phyloP scores from a whole-genome alignment of 208 protist species.

The Leishmania gerbilli region DNA sequence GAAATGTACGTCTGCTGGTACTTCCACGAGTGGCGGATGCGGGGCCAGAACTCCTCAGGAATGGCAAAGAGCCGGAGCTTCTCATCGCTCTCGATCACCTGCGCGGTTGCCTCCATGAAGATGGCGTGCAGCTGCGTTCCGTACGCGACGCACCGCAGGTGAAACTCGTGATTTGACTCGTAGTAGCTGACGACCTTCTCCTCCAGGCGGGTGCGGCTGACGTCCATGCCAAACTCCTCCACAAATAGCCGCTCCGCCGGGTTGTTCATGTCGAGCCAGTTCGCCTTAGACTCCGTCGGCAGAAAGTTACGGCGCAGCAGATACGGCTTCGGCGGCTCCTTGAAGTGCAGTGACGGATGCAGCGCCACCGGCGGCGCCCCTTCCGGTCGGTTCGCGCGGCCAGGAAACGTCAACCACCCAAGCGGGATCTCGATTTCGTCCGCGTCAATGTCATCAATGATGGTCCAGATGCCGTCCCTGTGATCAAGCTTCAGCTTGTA shows the following conservation, averaged over 20 bases:
- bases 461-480: constrained; percentile 57
- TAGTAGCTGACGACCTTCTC: constrained; percentile 83
- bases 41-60: constrained; percentile 84
- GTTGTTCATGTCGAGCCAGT: constrained; percentile 84
- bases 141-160: constrained; percentile 60
- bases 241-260: constrained; percentile 78
- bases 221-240: constrained; percentile 80
- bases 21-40: constrained; percentile 79
- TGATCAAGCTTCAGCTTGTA: constrained; percentile 60
- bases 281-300: constrained; percentile 40
- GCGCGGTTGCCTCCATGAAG: constrained; percentile 88
- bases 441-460: constrained; percentile 66
- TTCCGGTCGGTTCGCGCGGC: constrained; percentile 56
- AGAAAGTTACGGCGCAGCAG: constrained; percentile 61
- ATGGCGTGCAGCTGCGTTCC: constrained; percentile 73
- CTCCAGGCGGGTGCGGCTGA: constrained; percentile 55
- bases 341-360: constrained; percentile 69
- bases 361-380: constrained; percentile 37
- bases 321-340: constrained; percentile 45
- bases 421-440: constrained; percentile 61
- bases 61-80: constrained; percentile 73
- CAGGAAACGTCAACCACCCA: constrained; percentile 87
- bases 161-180: constrained; percentile 76
- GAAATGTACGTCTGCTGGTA: constrained; percentile 76
- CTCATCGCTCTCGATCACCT: constrained; percentile 79